Percentiles rank a stretch among this genome's conserved stretches.
phyloP scores from a whole-genome alignment of 331 rosid species.

The Stylosanthes scabra region DNA sequence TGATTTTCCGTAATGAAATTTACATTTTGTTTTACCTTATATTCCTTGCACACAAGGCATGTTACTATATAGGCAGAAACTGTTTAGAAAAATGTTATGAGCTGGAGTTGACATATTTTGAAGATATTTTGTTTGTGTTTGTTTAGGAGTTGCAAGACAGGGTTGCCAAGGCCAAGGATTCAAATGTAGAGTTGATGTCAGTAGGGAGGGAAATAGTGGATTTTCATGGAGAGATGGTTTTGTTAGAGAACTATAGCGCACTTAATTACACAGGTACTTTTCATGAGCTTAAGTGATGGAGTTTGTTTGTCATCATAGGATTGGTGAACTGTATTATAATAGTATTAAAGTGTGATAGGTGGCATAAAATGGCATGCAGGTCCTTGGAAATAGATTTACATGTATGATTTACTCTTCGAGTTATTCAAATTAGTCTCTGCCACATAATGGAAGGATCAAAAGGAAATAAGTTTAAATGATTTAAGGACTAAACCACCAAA shows the following conservation, averaged over 20 bases:
- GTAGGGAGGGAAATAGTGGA: constrained; percentile 80
- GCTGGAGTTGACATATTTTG: neutral
- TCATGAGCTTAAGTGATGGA: constrained; percentile 15
- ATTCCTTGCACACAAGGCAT: neutral
- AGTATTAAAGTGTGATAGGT: constrained; percentile 9
- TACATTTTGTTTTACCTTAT: neutral
- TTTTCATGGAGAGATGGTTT: constrained; percentile 94
- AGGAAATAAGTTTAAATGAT: constrained; percentile 5
- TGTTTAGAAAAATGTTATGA: neutral
- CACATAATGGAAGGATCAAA: constrained; percentile 6
- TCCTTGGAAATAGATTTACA: neutral
- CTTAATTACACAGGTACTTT: constrained; percentile 83
- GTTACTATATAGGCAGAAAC: neutral
- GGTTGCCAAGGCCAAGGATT: constrained; percentile 58
- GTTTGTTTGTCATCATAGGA: constrained; percentile 4
- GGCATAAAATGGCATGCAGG: neutral
- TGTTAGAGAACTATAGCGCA: constrained; percentile 86
- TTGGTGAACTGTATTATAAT: neutral
- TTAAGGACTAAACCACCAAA: neutral
- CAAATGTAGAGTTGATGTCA: constrained; percentile 61
- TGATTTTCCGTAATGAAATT: constrained; percentile 10
- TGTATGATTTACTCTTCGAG: neutral
- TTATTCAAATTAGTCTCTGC: constrained; percentile 9
- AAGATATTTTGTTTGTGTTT: constrained; percentile 18
- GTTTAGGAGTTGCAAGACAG: constrained; percentile 80